Percentiles rank a stretch among this genome's conserved stretches.
phyloP scores from a whole-genome alignment of 2,329 filamentous ascomycete genomes.

The Beauveria sp. region DNA sequence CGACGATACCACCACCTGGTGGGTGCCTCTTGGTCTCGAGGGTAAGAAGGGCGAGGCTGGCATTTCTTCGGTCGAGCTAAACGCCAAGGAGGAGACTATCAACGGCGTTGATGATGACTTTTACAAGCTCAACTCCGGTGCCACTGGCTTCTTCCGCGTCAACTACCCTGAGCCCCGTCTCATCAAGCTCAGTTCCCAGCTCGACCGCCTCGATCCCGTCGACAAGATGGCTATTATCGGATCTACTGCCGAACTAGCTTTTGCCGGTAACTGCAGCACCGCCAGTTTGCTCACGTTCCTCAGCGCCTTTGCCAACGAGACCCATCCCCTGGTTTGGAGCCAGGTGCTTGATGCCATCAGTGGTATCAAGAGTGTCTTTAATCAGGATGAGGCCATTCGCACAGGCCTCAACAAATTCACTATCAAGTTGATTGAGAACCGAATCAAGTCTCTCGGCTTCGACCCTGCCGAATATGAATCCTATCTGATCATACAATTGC shows the following conservation, averaged over 20 bases:
- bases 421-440: slow-evolving; percentile 65
- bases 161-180: slow-evolving; percentile 86
- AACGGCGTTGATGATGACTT: slow-evolving; percentile 68
- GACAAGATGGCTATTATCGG: slow-evolving; percentile 92
- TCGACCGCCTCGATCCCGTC: slow-evolving; percentile 67
- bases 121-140: slow-evolving; percentile 89
- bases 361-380: slow-evolving; percentile 78
- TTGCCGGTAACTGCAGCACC: slow-evolving; percentile 78
- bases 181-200: slow-evolving; percentile 68
- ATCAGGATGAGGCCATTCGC: slow-evolving; percentile 64
- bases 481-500: slow-evolving; percentile 73
- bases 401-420: slow-evolving; percentile 71
- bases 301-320: slow-evolving; percentile 74
- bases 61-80: slow-evolving; percentile 60
- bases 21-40: slow-evolving; percentile 83
- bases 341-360: slow-evolving; percentile 72
- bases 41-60: slow-evolving; percentile 60
- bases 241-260: slow-evolving; percentile 81
- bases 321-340: slow-evolving; percentile 81
- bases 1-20: slow-evolving; percentile 90
- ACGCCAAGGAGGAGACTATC: slow-evolving; percentile 69
- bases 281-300: slow-evolving; percentile 75
- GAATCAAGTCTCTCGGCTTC: slow-evolving; percentile 78
- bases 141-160: slow-evolving; percentile 83
- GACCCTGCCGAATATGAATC: slow-evolving; percentile 71